phyloP scores from a whole-genome alignment of 345 rosid species.

The Sisymbrium irio region DNA sequence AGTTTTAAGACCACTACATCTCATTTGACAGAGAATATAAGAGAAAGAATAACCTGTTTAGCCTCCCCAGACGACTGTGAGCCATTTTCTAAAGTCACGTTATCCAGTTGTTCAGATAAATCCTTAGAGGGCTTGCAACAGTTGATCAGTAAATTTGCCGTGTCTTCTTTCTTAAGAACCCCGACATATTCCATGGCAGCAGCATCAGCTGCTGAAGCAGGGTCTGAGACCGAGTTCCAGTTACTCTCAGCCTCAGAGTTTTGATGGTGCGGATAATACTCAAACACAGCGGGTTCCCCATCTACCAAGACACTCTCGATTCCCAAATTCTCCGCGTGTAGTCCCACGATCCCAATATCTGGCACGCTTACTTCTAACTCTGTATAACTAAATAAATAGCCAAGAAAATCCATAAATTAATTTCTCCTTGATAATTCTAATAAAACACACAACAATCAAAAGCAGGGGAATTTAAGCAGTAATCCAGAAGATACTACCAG shows the following conservation, averaged over 20 bases:
- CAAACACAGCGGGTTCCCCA: constrained; percentile 86
- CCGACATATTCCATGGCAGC: constrained; percentile 63
- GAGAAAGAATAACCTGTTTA: constrained; percentile 55
- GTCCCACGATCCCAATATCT: constrained; percentile 85
- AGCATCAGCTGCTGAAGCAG: constrained; percentile 81
- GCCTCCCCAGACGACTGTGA: constrained; percentile 53
- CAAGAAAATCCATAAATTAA: background rate
- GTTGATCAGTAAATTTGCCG: constrained; percentile 78
- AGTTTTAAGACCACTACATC: background rate
- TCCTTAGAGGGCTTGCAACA: constrained; percentile 87
- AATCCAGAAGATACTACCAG: background rate
- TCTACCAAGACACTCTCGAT: constrained; percentile 85
- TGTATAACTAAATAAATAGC: constrained; percentile 52
- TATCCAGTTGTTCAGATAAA: constrained; percentile 54
- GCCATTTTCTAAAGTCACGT: constrained; percentile 50
- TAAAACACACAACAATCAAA: background rate
- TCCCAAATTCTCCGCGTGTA: constrained; percentile 90
- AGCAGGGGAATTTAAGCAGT: background rate
- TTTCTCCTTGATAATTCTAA: too few species aligned
- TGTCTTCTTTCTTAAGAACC: constrained; percentile 62
- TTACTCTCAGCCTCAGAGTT: constrained; percentile 49
- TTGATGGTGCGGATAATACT: constrained; percentile 78
- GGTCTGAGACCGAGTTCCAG: constrained; percentile 53
- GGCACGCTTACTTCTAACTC: constrained; percentile 92
- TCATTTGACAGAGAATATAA: background rate